phyloP scores from a whole-genome alignment of 306 rosid species.

The Luffa aegyptiaca region DNA sequence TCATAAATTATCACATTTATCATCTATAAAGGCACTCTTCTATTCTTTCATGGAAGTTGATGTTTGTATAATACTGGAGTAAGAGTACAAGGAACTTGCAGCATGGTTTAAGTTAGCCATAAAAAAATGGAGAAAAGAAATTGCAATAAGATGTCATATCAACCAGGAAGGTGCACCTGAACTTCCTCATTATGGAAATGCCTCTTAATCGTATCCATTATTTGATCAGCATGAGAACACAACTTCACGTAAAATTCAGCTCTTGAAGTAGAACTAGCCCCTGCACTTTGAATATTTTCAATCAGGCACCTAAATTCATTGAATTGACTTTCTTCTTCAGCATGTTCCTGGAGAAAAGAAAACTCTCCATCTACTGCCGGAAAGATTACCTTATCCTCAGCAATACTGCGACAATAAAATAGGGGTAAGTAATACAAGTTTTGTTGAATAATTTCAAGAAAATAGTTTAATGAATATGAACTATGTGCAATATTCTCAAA shows the following conservation, averaged over 20 bases:
- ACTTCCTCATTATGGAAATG: constrained; percentile 89
- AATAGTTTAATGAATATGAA: not conserved
- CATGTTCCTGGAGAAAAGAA: constrained; percentile 82
- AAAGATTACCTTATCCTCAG: constrained; percentile 97
- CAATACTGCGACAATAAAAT: constrained; percentile 61
- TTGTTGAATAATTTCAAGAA: not conserved
- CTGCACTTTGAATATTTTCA: constrained; percentile 82
- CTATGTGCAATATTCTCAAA: constrained; percentile 2
- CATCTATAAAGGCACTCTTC: not conserved
- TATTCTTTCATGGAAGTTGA: not conserved
- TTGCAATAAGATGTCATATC: not conserved
- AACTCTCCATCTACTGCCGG: constrained; percentile 91
- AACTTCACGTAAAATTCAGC: constrained; percentile 80
- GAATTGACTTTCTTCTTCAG: constrained; percentile 93
- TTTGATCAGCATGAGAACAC: constrained; percentile 91
- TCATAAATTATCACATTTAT: not conserved
- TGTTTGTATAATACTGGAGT: not conserved
- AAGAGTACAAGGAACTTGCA: not conserved
- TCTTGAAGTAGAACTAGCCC: constrained; percentile 58
- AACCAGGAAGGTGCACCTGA: constrained; percentile 52
- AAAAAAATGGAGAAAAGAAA: not conserved
- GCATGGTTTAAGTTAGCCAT: not conserved
- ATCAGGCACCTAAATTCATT: constrained; percentile 82
- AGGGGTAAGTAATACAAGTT: constrained; percentile 7
- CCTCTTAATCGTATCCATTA: constrained; percentile 78